phyloP scores from a whole-genome alignment of 1,284 basidiomycete genomes.

The Trichosporon faecale region DNA sequence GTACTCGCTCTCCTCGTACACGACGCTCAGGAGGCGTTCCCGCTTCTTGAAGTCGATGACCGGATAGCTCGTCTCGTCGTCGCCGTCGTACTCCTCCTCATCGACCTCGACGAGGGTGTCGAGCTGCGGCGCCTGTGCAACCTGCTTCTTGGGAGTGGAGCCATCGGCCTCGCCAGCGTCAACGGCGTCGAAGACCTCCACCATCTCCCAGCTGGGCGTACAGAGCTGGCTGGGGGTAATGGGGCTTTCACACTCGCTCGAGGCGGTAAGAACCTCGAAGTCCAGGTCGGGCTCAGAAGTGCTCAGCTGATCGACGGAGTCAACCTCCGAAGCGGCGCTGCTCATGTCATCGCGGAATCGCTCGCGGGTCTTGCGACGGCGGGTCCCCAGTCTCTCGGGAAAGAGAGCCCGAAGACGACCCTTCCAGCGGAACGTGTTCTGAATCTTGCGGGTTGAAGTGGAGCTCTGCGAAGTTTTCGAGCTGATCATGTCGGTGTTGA shows the following conservation, averaged over 20 bases:
- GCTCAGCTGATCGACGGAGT: not conserved
- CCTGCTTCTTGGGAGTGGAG: not conserved
- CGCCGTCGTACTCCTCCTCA: not conserved
- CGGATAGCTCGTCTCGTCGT: not conserved
- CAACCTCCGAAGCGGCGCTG: not conserved
- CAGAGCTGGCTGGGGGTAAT: not conserved
- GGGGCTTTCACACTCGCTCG: not conserved
- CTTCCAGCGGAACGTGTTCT: too few species aligned
- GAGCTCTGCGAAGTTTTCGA: too few species aligned
- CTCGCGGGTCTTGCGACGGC: too few species aligned
- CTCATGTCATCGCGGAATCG: too few species aligned
- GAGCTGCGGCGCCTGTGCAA: not conserved
- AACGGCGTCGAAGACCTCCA: not conserved
- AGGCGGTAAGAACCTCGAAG: not conserved
- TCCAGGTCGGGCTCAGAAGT: not conserved
- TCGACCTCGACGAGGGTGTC: not conserved
- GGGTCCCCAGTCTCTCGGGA: too few species aligned
- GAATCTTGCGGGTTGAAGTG: too few species aligned
- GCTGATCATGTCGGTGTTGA: not conserved
- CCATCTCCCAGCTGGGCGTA: not conserved
- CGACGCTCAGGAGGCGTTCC: not conserved
- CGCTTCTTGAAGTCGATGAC: not conserved
- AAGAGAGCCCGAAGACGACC: too few species aligned
- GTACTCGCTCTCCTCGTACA: not conserved
- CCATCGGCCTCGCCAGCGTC: not conserved